Evolutionary conservation across 805 yeast genomes (phyloP).

Genomic region (Nakazawaea anatomiae): DNA sequence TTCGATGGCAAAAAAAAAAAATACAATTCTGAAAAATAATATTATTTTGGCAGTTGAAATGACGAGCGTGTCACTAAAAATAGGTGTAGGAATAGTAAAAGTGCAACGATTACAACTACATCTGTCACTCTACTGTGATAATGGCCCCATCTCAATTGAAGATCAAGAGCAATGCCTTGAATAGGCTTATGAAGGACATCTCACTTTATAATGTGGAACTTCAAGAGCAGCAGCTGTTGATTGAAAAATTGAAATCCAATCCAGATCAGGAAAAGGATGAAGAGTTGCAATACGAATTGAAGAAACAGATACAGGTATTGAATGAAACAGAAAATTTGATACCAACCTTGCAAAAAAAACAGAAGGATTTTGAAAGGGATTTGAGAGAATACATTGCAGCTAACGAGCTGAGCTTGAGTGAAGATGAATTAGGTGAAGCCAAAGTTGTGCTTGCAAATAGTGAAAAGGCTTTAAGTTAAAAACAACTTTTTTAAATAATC

Average conservation of each 20-base stretch:
- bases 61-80: too few species aligned
- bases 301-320: constrained; percentile 44
- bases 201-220: constrained; percentile 53
- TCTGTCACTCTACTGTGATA: not conserved
- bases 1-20: constrained; percentile 2
- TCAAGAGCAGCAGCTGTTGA: constrained; percentile 20
- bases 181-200: constrained; percentile 65
- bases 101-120: not conserved
- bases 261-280: constrained; percentile 28
- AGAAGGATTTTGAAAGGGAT: constrained; percentile 30
- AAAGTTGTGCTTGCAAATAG: constrained; percentile 15
- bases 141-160: constrained; percentile 71
- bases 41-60: not conserved
- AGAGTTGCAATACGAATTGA: constrained; percentile 58
- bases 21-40: not conserved
- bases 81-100: too few species aligned
- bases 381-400: constrained; percentile 32
- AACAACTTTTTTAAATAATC: not conserved
- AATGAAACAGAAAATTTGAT: constrained; percentile 49
- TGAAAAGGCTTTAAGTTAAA: not conserved
- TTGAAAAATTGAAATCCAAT: constrained; percentile 35
- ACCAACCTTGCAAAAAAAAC: constrained; percentile 40
- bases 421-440: constrained; percentile 28
- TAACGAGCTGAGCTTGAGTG: constrained; percentile 22
- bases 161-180: constrained; percentile 65